Conservation (phyloP, 805 yeast species). For the Suhomyces tanzawaensis region DNA sequence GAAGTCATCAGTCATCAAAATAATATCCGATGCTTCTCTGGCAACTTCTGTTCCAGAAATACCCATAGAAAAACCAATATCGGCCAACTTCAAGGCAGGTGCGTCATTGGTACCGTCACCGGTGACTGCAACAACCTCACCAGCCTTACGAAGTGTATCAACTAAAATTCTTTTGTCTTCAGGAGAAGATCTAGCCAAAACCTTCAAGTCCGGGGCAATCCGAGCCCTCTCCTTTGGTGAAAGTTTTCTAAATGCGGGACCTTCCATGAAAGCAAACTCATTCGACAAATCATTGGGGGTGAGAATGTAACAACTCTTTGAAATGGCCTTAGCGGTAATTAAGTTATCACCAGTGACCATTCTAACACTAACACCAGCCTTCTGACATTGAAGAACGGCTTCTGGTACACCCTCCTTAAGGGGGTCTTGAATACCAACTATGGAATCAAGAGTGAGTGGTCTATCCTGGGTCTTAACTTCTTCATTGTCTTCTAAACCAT, state of each 20-base stretch:
- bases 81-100: constrained; percentile 93
- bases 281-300: constrained; percentile 50
- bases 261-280: constrained; percentile 78
- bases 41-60: constrained; percentile 98
- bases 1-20: constrained; percentile 92
- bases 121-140: constrained; percentile 97
- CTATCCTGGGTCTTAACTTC: constrained; percentile 24
- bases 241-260: constrained; percentile 80
- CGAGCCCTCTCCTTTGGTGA: constrained; percentile 51
- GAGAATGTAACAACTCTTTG: constrained; percentile 79
- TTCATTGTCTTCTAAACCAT: neutral
- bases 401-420: constrained; percentile 84
- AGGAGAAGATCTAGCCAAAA: constrained; percentile 92
- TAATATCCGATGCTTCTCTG: constrained; percentile 92
- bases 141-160: constrained; percentile 69
- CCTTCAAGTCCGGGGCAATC: constrained; percentile 73
- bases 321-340: constrained; percentile 88
- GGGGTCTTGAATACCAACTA: constrained; percentile 96
- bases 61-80: constrained; percentile 99
- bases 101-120: constrained; percentile 99
- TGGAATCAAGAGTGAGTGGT: constrained; percentile 56
- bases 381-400: constrained; percentile 81
- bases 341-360: constrained; percentile 99
- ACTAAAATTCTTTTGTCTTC: constrained; percentile 91
- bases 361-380: constrained; percentile 91